Evolutionary conservation across 2,329 filamentous ascomycete genomes (phyloP).

Genomic region (Emergomyces africanus): DNA sequence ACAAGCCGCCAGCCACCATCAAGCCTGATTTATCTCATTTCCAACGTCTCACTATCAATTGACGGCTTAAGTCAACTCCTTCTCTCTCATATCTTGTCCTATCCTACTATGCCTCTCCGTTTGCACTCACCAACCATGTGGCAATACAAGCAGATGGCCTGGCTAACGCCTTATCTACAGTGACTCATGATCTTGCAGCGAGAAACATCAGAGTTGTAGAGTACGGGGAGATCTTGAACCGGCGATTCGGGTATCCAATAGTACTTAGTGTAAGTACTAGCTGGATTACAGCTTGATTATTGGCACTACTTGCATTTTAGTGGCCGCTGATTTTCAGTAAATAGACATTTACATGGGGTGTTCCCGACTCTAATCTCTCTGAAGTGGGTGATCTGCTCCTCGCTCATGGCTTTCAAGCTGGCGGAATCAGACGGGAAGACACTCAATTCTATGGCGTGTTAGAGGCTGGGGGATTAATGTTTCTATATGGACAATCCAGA

Average conservation of each 20-base stretch:
- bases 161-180: neutral
- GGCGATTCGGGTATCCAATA: constrained; percentile 4
- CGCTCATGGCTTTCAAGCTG: constrained; percentile 1
- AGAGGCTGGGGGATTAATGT: constrained; percentile 4
- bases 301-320: no score
- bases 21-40: no score
- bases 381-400: neutral
- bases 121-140: neutral
- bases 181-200: neutral
- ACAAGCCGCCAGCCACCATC: no score
- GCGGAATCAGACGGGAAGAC: neutral
- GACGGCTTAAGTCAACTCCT: neutral
- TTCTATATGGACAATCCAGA: neutral
- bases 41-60: neutral
- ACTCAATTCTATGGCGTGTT: neutral
- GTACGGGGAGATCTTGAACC: constrained; percentile 4
- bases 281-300: neutral
- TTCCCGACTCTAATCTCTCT: constrained; percentile 2
- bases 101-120: neutral
- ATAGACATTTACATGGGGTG: constrained; percentile 2
- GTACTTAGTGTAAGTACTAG: neutral
- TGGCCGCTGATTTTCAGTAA: neutral
- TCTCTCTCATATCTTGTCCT: neutral
- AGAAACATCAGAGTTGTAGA: constrained; percentile 4
- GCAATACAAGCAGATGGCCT: neutral